These are phyloP conservation scores for Termitomyces sp. DNA, from an alignment of 768 basidiomycete species.

Conservation along the genomic window DNA sequence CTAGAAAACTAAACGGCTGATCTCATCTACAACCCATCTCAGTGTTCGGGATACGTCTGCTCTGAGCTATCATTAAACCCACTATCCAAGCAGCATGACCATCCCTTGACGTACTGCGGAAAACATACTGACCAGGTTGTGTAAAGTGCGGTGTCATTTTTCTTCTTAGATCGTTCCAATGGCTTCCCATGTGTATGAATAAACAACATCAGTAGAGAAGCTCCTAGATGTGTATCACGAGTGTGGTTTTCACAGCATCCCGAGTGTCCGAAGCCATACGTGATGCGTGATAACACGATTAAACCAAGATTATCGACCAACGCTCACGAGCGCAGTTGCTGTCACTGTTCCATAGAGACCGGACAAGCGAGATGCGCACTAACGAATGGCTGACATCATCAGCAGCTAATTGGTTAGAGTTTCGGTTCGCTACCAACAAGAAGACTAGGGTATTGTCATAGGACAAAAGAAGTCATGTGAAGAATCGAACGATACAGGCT, in stretches of 20 bases:
- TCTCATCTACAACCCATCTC: too few species aligned
- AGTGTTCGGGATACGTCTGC: too few species aligned
- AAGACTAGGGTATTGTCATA: not conserved
- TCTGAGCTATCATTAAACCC: too few species aligned
- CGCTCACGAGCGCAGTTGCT: not conserved
- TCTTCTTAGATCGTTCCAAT: not conserved
- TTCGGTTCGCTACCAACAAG: not conserved
- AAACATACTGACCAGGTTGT: not conserved
- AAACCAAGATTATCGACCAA: not conserved
- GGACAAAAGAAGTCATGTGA: not conserved
- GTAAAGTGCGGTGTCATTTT: not conserved
- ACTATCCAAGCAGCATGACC: not conserved
- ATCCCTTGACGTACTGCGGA: not conserved
- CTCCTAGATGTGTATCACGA: not conserved
- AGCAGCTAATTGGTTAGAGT: not conserved
- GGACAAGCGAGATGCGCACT: not conserved
- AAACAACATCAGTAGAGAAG: not conserved
- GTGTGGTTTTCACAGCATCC: not conserved
- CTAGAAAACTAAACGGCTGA: too few species aligned
- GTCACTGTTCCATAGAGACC: not conserved
- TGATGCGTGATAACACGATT: not conserved
- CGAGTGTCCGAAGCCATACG: not conserved
- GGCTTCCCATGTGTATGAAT: not conserved
- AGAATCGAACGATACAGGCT: not conserved
- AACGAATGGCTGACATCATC: not conserved